Percentiles rank a stretch among this genome's conserved stretches.
These are phyloP conservation scores for Cercospora sp. DNA, from an alignment of 2,329 filamentous ascomycete species.

Conservation along the genomic window DNA sequence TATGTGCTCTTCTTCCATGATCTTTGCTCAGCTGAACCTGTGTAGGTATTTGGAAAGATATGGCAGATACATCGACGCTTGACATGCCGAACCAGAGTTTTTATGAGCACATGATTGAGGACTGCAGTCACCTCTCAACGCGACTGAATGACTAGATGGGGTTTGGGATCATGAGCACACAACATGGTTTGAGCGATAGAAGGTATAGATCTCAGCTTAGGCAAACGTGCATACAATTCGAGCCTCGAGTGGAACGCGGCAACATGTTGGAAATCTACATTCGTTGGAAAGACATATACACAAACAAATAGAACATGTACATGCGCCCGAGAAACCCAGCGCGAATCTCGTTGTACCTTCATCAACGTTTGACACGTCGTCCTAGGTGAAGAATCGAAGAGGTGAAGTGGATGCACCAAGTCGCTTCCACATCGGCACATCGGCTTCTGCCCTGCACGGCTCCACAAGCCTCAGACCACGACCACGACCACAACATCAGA, in stretches of 20 bases:
- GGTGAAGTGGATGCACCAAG: background rate
- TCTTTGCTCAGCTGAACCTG: constrained; percentile 7
- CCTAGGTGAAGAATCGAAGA: background rate
- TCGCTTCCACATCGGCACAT: background rate
- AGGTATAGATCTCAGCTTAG: background rate
- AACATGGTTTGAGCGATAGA: background rate
- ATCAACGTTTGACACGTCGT: background rate
- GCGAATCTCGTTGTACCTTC: background rate
- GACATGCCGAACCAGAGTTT: background rate
- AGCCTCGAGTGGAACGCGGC: background rate
- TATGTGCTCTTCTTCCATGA: constrained; percentile 33
- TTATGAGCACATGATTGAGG: background rate
- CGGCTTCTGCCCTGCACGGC: background rate
- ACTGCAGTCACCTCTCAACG: background rate
- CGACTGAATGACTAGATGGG: background rate
- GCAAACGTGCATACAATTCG: background rate
- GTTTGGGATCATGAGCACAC: background rate
- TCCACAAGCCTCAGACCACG: background rate
- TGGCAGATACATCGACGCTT: constrained; percentile 2
- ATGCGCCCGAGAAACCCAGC: background rate
- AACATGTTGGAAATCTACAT: background rate
- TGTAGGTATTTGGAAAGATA: constrained; percentile 44
- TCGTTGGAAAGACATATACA: background rate
- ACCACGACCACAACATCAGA: background rate
- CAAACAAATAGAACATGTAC: background rate